Evolutionary conservation across 257 asterid genomes (phyloP), one percentile per base, ranked within the genome.

Genomic region (Fraxinus quadrangulata): DNA sequence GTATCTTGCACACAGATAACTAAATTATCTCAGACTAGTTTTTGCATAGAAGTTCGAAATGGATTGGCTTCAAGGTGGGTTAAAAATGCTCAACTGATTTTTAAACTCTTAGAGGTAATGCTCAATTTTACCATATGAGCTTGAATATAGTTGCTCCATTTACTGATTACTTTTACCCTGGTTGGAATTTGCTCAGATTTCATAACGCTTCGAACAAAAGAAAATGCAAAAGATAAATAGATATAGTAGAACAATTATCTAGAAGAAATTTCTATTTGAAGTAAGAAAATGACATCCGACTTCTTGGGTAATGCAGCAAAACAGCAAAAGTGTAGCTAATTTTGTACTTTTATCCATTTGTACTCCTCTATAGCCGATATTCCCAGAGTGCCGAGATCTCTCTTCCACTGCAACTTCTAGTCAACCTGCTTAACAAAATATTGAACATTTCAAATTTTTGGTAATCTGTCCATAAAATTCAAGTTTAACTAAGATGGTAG

Each of bases 261-360:
- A 65, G 39, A 19, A 75, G 65, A 70, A 40, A 54, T 56, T 39
- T 30, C 56, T 31, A 30, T 28, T 47, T 67, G 66, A 39, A 75
- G 37, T 40, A 24, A 51, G 79, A 49, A 75, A 68, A 77, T 49
- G 75, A 73, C 42, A 21, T 34, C 51, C 23, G 30, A 80, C 23
- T 36, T 13, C 39, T 26, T n/a, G 45, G 73, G 74, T 12, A 45
- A 10, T 74, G 9, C 6, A 36, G 49, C 31, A 21, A 54, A 79
- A 72, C 33, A 40, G 75, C 11, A 47, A 77, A 74, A 77, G 28
- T 66, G 24, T 77, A 76, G 80, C 28, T 56, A 81, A 85, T 90
- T 54, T 54, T 24, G 0, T 85, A 92, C 97, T 85, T 80, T 83
- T 88, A 80, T 90, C 97, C 96, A 92, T 92, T 73, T 65, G 82